phyloP scores from a whole-genome alignment of 2,329 filamentous ascomycete species.

The Aureobasidium subglaciale region DNA sequence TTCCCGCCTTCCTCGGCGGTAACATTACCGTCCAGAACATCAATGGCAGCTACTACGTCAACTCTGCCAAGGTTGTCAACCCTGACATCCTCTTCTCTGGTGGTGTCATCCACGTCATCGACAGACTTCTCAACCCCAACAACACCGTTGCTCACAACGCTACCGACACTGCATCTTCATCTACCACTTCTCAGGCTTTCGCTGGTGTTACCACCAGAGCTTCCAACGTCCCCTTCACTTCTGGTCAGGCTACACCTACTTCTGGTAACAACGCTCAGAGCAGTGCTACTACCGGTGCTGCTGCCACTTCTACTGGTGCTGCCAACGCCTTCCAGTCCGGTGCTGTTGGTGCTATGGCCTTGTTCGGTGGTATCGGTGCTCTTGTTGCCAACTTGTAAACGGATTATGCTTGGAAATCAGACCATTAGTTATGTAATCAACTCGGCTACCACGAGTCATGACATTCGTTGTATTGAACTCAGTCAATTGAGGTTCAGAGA shows the following conservation, averaged over 20 bases:
- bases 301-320: conserved; percentile 24
- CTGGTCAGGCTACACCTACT: conserved; percentile 43
- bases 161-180: conserved; percentile 28
- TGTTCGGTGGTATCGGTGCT: conserved; percentile 39
- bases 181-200: conserved; percentile 46
- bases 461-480: neutral
- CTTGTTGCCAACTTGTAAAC: conserved; percentile 22
- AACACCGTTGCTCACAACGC: conserved; percentile 34
- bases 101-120: conserved; percentile 46
- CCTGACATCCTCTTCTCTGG: conserved; percentile 38
- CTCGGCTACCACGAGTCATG: neutral
- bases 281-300: conserved; percentile 17
- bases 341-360: conserved; percentile 39
- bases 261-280: conserved; percentile 26
- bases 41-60: conserved; percentile 36
- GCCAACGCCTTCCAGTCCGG: conserved; percentile 31
- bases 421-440: too few species aligned
- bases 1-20: conserved; percentile 32
- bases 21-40: conserved; percentile 35
- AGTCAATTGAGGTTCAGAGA: too few species aligned
- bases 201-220: conserved; percentile 43
- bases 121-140: conserved; percentile 53
- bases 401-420: neutral
- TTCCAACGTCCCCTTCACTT: conserved; percentile 48
- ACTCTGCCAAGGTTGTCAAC: conserved; percentile 36